Base-by-base conservation (phyloP, 805 yeast genomes). In the Kodamaea kaohsiungensis region DNA sequence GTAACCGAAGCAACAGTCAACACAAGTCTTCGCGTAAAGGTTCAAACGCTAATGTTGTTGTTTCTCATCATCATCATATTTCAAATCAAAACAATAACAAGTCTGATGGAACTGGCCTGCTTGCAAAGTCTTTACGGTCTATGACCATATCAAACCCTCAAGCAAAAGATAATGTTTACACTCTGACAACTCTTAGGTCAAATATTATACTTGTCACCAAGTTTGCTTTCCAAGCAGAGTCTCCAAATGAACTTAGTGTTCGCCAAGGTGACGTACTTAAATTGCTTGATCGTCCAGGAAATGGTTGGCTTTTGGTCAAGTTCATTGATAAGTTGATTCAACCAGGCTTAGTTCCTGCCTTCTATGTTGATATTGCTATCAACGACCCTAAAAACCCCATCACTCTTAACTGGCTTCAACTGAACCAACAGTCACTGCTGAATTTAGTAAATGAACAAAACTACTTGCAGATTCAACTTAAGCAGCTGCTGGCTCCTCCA, bases 301-400 rank as follows among this genome's bases (percentile, higher is more conserved):
- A 78, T 59, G 87, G 86, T 1, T 82, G 86, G 85, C 64, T 83
- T 1, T 63, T 81, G 43, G 87, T 81, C 7, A 82, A 82, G 62
- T 78, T 81, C n/a, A 74, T 83, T 35, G 81, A 80, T 43, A 71
- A 76, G 54, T 54, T 80, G 30, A 65, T 71, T 3, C 65, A 63
- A 3, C 77, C 81, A 1, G 87, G 87, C 1, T 66, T 83, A 53
- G 75, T 83, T 1, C 87, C 87, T 0, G 78, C 82, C 1, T 69
- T 75, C 37, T 79, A 78, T 59, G 80, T 76, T 18, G 78, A 73
- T 49, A 77, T 78, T 22, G 81, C 79, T n/a, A 70, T 72, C 27
- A 74, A 75, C 53, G 78, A 74, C 60, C 59, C 67, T 19, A 56
- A 65, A 30, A 68, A 71, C 53, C 80, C 79, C n/a, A 59, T 75